Percentiles rank a stretch among this genome's conserved stretches.
Conservation (phyloP, 805 yeast genomes). For the Myxozyma sirexii region DNA sequence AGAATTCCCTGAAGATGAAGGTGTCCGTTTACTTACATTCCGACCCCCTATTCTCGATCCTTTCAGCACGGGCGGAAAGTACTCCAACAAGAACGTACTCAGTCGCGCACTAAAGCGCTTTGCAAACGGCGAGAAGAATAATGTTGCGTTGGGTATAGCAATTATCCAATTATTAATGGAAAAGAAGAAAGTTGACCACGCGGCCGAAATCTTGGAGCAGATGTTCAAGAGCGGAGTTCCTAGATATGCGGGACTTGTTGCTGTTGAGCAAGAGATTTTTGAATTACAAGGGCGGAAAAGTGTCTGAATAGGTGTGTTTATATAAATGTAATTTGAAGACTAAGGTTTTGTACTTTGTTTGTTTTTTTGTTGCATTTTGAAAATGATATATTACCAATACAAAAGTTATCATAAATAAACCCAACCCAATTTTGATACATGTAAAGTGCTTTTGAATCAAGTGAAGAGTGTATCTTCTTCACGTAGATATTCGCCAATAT, state of each 20-base stretch:
- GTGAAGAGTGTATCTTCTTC: constrained; percentile 91
- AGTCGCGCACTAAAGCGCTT: constrained; percentile 37
- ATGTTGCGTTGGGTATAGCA: constrained; percentile 38
- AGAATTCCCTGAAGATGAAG: constrained; percentile 26
- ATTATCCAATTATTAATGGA: constrained; percentile 38
- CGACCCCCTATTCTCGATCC: constrained; percentile 29
- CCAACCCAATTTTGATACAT: no score
- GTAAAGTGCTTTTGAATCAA: not conserved
- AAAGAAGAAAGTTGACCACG: constrained; percentile 35
- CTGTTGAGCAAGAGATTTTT: constrained; percentile 54
- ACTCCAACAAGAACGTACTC: constrained; percentile 25
- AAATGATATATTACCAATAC: not conserved
- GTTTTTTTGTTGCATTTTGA: not conserved
- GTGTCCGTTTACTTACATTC: constrained; percentile 17
- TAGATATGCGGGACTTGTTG: constrained; percentile 50
- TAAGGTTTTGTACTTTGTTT: not conserved
- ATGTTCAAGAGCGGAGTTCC: constrained; percentile 19
- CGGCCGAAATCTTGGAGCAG: constrained; percentile 38
- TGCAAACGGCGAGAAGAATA: constrained; percentile 38
- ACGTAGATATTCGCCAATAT: constrained; percentile 95
- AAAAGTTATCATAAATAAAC: not conserved
- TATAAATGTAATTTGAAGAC: no score
- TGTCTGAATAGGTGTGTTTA: not conserved
- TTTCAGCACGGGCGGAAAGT: constrained; percentile 29
- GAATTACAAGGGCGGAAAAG: constrained; percentile 39